Base-by-base conservation (phyloP, 257 asterid species). In the Perilla frutescens region DNA sequence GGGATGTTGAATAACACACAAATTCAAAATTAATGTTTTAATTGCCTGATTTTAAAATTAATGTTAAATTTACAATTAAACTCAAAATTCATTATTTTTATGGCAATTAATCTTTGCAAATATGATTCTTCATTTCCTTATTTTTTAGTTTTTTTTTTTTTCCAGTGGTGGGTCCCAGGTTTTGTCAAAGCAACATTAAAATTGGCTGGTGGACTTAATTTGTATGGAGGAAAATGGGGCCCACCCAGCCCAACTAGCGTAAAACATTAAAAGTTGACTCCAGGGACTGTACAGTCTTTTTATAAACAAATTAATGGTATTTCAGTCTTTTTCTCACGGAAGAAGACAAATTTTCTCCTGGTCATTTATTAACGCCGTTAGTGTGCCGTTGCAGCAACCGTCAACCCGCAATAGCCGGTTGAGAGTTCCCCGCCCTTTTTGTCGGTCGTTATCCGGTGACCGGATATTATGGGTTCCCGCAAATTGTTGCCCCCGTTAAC, bases 351-450 rank as follows among this genome's bases (percentile, higher is more conserved):
- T 5, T 1, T 9, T n/a, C 3, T 36, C 13, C 58, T 3, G 11
- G 14, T 45, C 29, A 20, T 69, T 54, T 3, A n/a, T 34, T 59
- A 49, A 82, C 83, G 84, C n/a, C 87, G 87, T 80, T 80, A 70
- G 82, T 48, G 84, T 74, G 26, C 64, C 81, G 83, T 75, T 60
- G 77, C 55, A 77, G 82, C 81, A 80, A 80, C 82, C 70, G 81
- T 57, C 54, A 45, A 86, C 89, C 89, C 81, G 82, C 75, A 82
- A 82, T 77, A 82, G 84, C 89, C 82, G 86, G 91, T 86, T 5
- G 79, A 72, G 84, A 37, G 77, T 64, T 76, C 64, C 56, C 61
- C 51, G 72, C 76, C 74, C 62, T 58, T 9, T 73, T 50, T 72
- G 91, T 84, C 89, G 91, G 93, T 76, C 62, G 82, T 20, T 67